phyloP scores from a whole-genome alignment of 2,329 filamentous ascomycete genomes.

The Penicillium hesseltinei region DNA sequence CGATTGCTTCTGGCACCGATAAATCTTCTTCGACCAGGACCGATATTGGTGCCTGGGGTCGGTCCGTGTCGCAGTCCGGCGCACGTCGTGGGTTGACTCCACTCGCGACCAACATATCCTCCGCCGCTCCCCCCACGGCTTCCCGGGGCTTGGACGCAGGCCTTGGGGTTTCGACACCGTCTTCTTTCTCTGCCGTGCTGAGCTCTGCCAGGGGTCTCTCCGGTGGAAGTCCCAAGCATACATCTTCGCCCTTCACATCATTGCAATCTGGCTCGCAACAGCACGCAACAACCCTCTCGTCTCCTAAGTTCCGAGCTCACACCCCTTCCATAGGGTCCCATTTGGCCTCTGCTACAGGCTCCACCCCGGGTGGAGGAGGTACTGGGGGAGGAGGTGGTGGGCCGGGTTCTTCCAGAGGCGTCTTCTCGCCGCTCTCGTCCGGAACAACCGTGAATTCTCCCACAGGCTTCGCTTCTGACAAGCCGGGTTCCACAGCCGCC shows the following conservation, averaged over 20 bases:
- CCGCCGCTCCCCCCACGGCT: constrained; percentile 42
- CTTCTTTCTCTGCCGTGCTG: constrained; percentile 54
- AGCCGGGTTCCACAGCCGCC: constrained; percentile 44
- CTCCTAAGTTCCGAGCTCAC: constrained; percentile 55
- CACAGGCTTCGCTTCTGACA: constrained; percentile 52
- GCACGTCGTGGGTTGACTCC: constrained; percentile 58
- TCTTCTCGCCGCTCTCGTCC: constrained; percentile 60
- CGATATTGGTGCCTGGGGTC: constrained; percentile 58
- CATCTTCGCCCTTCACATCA: constrained; percentile 55
- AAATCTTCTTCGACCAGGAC: constrained; percentile 47
- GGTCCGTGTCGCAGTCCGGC: constrained; percentile 54
- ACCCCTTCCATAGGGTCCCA: constrained; percentile 55
- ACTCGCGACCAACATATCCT: constrained; percentile 54
- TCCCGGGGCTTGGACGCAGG: constrained; percentile 43
- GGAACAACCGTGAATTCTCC: constrained; percentile 54
- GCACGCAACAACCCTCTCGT: constrained; percentile 54
- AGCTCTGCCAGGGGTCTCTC: constrained; percentile 51
- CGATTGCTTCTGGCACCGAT: constrained; percentile 52
- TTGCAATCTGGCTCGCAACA: constrained; percentile 56
- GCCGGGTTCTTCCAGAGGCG: constrained; percentile 56
- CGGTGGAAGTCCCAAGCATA: constrained; percentile 54
- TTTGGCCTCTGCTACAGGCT: constrained; percentile 56
- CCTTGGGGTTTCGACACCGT: constrained; percentile 48
- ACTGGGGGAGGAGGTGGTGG: constrained; percentile 52
- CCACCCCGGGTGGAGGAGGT: constrained; percentile 52